A percentile compares a stretch with the other conserved stretches of the same genome.
These are phyloP conservation scores for Rhizopus arrhizus DNA, from an alignment of 371 early-diverging fungal species.

Conservation along the genomic window DNA sequence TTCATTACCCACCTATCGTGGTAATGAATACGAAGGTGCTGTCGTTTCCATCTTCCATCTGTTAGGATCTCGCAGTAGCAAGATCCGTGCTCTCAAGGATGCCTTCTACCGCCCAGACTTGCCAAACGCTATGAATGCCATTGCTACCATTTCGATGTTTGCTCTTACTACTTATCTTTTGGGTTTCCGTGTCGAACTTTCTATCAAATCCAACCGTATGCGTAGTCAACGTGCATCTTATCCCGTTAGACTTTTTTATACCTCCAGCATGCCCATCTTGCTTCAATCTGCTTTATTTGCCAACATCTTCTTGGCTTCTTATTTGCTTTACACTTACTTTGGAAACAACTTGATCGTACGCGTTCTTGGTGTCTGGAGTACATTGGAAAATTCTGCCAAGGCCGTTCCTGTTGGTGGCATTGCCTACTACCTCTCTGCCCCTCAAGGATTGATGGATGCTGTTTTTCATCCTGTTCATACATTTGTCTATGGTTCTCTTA, in stretches of 20 bases:
- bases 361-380: slow-evolving; percentile 97
- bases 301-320: slow-evolving; percentile 95
- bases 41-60: slow-evolving; percentile 95
- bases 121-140: slow-evolving; percentile 95
- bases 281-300: slow-evolving; percentile 97
- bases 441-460: slow-evolving; percentile 82
- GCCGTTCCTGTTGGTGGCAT: slow-evolving; percentile 92
- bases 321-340: slow-evolving; percentile 94
- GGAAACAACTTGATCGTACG: slow-evolving; percentile 94
- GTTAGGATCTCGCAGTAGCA: slow-evolving; percentile 94
- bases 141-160: slow-evolving; percentile 92
- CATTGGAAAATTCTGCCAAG: slow-evolving; percentile 84
- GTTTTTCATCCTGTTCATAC: slow-evolving; percentile 95
- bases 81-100: slow-evolving; percentile 97
- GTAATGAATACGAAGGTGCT: slow-evolving; percentile 99
- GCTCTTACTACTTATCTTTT: slow-evolving; percentile 98
- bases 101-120: slow-evolving; percentile 97
- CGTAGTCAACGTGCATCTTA: slow-evolving; percentile 97
- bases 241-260: slow-evolving; percentile 99
- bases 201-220: slow-evolving; percentile 94
- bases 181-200: slow-evolving; percentile 99
- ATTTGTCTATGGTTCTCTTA: slow-evolving; percentile 87
- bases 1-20: slow-evolving; percentile 96
- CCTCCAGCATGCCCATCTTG: slow-evolving; percentile 99
- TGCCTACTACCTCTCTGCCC: slow-evolving; percentile 98